phyloP scores from a whole-genome alignment of 306 rosid species.

The Cucurbita argyrosperma region DNA sequence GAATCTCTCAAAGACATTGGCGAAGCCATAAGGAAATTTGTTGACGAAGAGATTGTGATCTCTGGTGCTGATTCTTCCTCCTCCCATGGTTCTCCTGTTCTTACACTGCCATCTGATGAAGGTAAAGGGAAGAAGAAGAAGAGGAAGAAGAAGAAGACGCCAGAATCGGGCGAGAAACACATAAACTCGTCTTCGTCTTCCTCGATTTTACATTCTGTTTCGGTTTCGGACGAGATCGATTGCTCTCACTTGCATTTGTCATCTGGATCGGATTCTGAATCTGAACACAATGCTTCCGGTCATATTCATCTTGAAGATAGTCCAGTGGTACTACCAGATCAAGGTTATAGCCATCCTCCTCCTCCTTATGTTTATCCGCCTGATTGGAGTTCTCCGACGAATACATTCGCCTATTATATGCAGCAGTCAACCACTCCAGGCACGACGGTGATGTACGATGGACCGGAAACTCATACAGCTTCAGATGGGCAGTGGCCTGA shows the following conservation, averaged over 20 bases:
- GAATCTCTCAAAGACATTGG: slow-evolving; percentile 67
- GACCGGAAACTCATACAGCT: slow-evolving; percentile 31
- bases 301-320: slow-evolving; percentile 45
- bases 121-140: slow-evolving; percentile 22
- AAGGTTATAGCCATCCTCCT: neutral
- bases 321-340: slow-evolving; percentile 13
- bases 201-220: slow-evolving; percentile 31
- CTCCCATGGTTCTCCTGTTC: slow-evolving; percentile 53
- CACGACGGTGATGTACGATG: slow-evolving; percentile 35
- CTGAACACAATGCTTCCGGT: slow-evolving; percentile 34
- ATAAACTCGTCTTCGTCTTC: slow-evolving; percentile 32
- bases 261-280: slow-evolving; percentile 50
- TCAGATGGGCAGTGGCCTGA: slow-evolving; percentile 31
- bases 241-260: slow-evolving; percentile 60
- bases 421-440: slow-evolving; percentile 40
- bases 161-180: neutral
- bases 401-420: slow-evolving; percentile 41
- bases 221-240: slow-evolving; percentile 20
- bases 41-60: slow-evolving; percentile 58
- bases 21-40: slow-evolving; percentile 57
- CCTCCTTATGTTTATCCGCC: slow-evolving; percentile 5
- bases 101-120: slow-evolving; percentile 70
- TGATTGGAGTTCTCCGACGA: slow-evolving; percentile 22
- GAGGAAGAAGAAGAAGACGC: slow-evolving; percentile 7
- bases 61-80: slow-evolving; percentile 15